Evolutionary conservation across 805 yeast species (phyloP), one percentile per base, ranked within the genome.

Genomic region (Nakazawaea molendinolei): DNA sequence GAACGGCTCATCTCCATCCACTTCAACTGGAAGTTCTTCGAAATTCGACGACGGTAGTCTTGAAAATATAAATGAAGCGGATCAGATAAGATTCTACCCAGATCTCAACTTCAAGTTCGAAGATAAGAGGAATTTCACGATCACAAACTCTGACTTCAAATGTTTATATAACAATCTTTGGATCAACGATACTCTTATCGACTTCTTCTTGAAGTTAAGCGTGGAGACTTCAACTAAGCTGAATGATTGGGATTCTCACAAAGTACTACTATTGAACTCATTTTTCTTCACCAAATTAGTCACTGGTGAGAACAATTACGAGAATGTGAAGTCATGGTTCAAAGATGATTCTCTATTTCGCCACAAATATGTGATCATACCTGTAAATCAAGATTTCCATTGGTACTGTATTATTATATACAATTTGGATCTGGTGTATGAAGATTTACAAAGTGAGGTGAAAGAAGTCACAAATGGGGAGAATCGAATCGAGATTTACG

Each of bases 141-240:
- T 90, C 7, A 67, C 77, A 1, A 70, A 74, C 41, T 67, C 73
- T 25, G 98, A 92, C 52, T 86, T 83, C 54, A 74, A 74, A 43
- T 82, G 96, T 30, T 65, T 90, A 8, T 77, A 79, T 50, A 79
- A 81, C 40, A 78, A 79, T 31, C 85, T 83, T 43, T 90, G 95
- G 89, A 74, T 92, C 33, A 90, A 92, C 59, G 98, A 92, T 51
- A 73, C 82, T 0, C 63, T 92, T 33, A 79, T 92, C 38, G 95
- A 86, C 55, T 90, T 90, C 52, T 87, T 85, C 49, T 65, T 86
- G 20, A 75, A 74, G 39, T 80, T 67, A 50, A 72, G 69, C 44
- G 65, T 74, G 6, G 74, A 64, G 43, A 40, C 41, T 22, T 30
- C 46, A 19, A 31, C 30, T 18, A 33, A 35, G 15, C 14, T 24